These are phyloP conservation scores for Punctularia strigosozonata DNA, from an alignment of 768 basidiomycete species.

Conservation along the genomic window DNA sequence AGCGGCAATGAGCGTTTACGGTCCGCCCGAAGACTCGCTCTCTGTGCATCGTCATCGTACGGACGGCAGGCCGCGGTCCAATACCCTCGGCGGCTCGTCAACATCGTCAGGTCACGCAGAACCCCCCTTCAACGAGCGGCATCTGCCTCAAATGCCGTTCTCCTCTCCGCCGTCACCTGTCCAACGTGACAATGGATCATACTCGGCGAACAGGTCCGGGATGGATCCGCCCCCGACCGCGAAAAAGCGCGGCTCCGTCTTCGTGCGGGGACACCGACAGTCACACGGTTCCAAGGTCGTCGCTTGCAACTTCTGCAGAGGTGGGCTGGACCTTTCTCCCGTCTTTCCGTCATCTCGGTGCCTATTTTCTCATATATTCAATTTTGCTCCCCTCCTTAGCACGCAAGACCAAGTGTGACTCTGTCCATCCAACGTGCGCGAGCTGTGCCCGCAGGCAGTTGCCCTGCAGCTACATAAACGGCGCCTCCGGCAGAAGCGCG, in stretches of 20 bases:
- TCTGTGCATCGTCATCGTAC: not conserved
- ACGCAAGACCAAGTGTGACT: slow-evolving; percentile 84
- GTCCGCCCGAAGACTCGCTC: not conserved
- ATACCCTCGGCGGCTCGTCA: not conserved
- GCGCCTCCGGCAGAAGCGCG: too few species aligned
- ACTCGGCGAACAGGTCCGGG: slow-evolving; percentile 52
- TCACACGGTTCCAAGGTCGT: slow-evolving; percentile 75
- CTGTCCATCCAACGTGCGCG: slow-evolving; percentile 73
- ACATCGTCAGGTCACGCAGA: too few species aligned
- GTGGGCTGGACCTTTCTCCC: slow-evolving; percentile 27
- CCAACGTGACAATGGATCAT: slow-evolving; percentile 46
- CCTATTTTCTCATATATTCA: too few species aligned
- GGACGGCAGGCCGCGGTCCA: not conserved
- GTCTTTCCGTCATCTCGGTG: not conserved
- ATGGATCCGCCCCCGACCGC: slow-evolving; percentile 44
- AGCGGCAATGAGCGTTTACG: not conserved
- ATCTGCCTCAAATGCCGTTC: slow-evolving; percentile 65
- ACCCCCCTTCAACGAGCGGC: slow-evolving; percentile 25
- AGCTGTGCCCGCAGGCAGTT: slow-evolving; percentile 71
- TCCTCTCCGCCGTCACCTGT: slow-evolving; percentile 46
- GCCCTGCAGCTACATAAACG: slow-evolving; percentile 74
- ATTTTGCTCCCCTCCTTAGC: slow-evolving; percentile 28
- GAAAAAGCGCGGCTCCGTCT: not conserved
- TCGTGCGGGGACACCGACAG: slow-evolving; percentile 29
- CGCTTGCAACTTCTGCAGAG: slow-evolving; percentile 83